Evolutionary conservation across 257 asterid species (phyloP).

Genomic region (Fraxinus americana): DNA sequence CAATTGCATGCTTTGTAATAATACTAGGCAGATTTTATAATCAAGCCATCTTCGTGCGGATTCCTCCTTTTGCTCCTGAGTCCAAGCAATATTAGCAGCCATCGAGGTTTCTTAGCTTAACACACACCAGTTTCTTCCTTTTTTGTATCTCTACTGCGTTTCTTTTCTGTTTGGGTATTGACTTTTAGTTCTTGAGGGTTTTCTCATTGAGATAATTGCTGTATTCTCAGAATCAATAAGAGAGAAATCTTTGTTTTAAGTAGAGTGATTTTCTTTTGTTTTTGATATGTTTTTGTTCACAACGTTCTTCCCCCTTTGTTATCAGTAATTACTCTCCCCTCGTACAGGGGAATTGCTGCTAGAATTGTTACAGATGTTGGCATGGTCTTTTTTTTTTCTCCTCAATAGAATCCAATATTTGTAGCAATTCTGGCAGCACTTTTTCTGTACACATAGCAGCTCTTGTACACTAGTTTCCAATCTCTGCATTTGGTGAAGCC

Average conservation of each 20-base stretch:
- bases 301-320: not conserved
- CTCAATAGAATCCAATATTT: no score
- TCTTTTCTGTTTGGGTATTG: not conserved
- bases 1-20: constrained; percentile 34
- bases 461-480: not conserved
- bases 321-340: no score
- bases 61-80: no score
- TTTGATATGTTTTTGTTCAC: not conserved
- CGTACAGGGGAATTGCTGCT: no score
- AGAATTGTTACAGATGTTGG: no score
- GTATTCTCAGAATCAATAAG: constrained; percentile 14
- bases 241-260: not conserved
- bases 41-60: no score
- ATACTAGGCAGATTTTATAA: constrained; percentile 17
- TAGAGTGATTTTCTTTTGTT: not conserved
- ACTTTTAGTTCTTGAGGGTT: not conserved
- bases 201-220: not conserved
- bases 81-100: not conserved
- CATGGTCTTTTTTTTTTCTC: no score
- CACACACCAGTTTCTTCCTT: not conserved
- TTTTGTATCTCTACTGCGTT: not conserved
- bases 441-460: no score
- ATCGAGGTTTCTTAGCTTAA: not conserved
- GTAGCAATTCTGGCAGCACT: no score
- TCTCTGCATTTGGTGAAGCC: no score